Base-by-base conservation (phyloP, 371 early-diverging fungal species). In the Dentiscutata heterogama region DNA sequence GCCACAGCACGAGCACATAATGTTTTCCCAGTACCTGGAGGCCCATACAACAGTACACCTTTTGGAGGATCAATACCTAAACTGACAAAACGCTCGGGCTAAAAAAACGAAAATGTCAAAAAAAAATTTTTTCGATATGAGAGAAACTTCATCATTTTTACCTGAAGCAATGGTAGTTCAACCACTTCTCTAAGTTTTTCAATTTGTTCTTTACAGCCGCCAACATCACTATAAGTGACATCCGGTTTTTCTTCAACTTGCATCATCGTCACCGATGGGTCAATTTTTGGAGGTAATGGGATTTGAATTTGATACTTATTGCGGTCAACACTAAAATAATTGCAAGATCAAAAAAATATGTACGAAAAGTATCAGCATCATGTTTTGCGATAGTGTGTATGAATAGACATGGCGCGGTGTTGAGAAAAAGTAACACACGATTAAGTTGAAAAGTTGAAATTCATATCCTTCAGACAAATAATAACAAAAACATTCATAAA, bases 201-300 rank as follows among this genome's bases (percentile, higher is more conserved):
- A 84, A 99, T 99, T 89, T 99, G 99, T 85, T 99, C 99, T 84
- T 99, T 98, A 88, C 99, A 96, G 82, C 99, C 99, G 85, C 99
- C 99, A 16, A 99, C 98, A 90, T 99, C 99, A 80, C 94, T 90
- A 84, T 99, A 99, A 1, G 99, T 99, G 29, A 99, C 98, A 88
- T 99, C 99, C 4, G 99, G 99, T 87, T 99, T 99, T 87, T 99
- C 99, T 88, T 99, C 99, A 82, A 99, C 99, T 90, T 99, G 99
- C 99, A 99, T 99, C 92, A 99, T 97, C 20, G 99, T 99, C 25
- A 99, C 99, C 22, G 99, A 94, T 50, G 99, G 97, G 89, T 99
- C 99, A 83, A 99, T 99, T 89, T 98, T 99, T 86, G 99, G 98
- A 68, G 99, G 99, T 51, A 99, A 91, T n/a, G 99, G 99, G 82